Evolutionary conservation across 225 moss, liverwort and hornwort species (phyloP), one percentile per base, ranked within the genome.

Genomic region (Ulota crispa): DNA sequence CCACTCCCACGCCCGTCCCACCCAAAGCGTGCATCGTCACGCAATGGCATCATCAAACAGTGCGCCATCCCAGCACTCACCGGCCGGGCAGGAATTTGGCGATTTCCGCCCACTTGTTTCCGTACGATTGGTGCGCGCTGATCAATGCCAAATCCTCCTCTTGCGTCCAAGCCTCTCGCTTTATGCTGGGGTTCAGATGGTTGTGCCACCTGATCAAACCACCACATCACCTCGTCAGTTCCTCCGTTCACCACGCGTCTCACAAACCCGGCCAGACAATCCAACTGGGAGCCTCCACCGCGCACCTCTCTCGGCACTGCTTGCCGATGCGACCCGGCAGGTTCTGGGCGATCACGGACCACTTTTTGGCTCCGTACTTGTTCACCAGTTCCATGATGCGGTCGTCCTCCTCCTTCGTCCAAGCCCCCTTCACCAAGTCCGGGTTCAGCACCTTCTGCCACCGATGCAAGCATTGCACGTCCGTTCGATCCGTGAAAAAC

Each of bases 91-190:
- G 83, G 52, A 86, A 94, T 69, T 99, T 96, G 45, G 99, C 96
- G n/a, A 96, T 99, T 81, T 99, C 94, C n/a, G 94, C 96, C 99
- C 99, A 96, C 81, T 96, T 96, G 80, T 99, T 99, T 36, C 99
- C 99, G 59, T 96, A 94, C 0, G 86, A 18, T 75, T 93, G 96
- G 82, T 99, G 99, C 4, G 99, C 99, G 18, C 66, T 89, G 34
- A 96, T 99, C 67, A 99, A 72, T 2, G 96, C 89, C 74, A 99
- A 86, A 70, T 99, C 96, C 64, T 99, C 99, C 30, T 93, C 84
- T 66, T 96, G 92, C n/a, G 99, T 93, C 99, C 99, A 99, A 36
- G 99, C 96, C 68, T 99, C 99, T 77, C 99, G 89, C 85, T 99
- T 99, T 71, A 99, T 99, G 63, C 91, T 93, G 16, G 99, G 99